A percentile compares a stretch with the other conserved stretches of the same genome.
Conservation (phyloP, 1,284 basidiomycete genomes). For the Malassezia japonica region DNA sequence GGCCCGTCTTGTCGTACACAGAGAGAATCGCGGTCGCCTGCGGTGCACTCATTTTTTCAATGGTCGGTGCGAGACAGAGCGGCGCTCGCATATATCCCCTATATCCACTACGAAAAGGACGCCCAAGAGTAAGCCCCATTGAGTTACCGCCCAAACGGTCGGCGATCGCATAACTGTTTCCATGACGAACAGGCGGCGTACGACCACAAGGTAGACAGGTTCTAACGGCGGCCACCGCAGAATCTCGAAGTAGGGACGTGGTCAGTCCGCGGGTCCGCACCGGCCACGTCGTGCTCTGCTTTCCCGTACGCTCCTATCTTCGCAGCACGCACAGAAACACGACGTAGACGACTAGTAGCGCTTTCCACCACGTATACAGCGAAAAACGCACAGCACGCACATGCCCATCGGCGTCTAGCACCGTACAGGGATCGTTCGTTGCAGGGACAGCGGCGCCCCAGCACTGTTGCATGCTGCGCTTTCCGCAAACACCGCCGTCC, state of each 20-base stretch:
- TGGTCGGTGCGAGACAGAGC: background rate
- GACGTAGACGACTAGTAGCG: background rate
- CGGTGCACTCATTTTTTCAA: slow-evolving; percentile 3
- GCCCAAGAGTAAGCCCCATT: slow-evolving; percentile 23
- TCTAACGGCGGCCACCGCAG: too few relatives aligned
- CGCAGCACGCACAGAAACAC: slow-evolving; percentile 5
- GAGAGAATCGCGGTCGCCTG: slow-evolving; percentile 65
- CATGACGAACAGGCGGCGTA: slow-evolving; percentile 13
- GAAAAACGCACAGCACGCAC: background rate
- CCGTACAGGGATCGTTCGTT: too few relatives aligned
- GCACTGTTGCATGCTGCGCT: background rate
- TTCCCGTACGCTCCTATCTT: slow-evolving; percentile 16
- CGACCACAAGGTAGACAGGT: too few relatives aligned
- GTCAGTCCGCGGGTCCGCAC: too few relatives aligned
- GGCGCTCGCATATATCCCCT: background rate
- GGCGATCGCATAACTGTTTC: slow-evolving; percentile 19
- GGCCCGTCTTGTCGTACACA: slow-evolving; percentile 90
- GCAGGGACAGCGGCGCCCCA: background rate
- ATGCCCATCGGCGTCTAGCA: too few relatives aligned
- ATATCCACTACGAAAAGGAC: too few relatives aligned
- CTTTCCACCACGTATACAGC: background rate
- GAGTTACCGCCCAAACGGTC: slow-evolving; percentile 14
- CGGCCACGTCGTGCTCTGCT: too few relatives aligned
- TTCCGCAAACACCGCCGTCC: background rate
- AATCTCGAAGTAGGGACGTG: too few relatives aligned